These are phyloP conservation scores for Cladochytrium tenue DNA, from an alignment of 371 early-diverging fungal species.

Conservation along the genomic window DNA sequence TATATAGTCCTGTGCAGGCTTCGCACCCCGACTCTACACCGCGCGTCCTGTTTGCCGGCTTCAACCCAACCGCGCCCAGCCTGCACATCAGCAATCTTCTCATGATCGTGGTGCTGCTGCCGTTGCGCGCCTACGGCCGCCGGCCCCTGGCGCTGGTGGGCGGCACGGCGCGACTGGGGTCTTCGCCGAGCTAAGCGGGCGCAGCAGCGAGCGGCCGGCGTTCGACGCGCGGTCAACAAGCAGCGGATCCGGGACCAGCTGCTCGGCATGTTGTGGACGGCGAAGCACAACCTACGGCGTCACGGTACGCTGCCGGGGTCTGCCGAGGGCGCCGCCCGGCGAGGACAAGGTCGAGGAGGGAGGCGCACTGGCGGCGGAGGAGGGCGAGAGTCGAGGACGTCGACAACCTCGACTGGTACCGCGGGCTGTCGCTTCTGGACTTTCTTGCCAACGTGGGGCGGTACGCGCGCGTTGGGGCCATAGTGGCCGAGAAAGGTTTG, in stretches of 20 bases:
- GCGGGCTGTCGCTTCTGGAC: slow-evolving; percentile 71
- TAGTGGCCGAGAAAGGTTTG: slow-evolving; percentile 86
- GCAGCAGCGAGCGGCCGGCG: slow-evolving; percentile 75
- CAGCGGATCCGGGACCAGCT: slow-evolving; percentile 72
- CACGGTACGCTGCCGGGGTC: slow-evolving; percentile 18
- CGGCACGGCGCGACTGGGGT: slow-evolving; percentile 81
- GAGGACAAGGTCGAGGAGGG: background rate
- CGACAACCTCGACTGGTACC: slow-evolving; percentile 85
- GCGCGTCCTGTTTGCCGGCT: slow-evolving; percentile 75
- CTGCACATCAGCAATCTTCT: slow-evolving; percentile 90
- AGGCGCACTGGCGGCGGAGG: background rate
- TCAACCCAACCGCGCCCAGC: slow-evolving; percentile 93
- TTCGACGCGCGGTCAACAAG: slow-evolving; percentile 64
- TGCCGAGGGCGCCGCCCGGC: too few species aligned
- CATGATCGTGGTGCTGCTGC: slow-evolving; percentile 78
- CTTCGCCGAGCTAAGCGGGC: slow-evolving; percentile 92
- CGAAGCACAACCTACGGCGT: slow-evolving; percentile 54
- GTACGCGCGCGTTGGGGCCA: slow-evolving; percentile 75
- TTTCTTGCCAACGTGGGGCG: slow-evolving; percentile 81
- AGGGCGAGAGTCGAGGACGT: slow-evolving; percentile 55
- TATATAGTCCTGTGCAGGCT: too few species aligned
- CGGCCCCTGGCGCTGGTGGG: slow-evolving; percentile 76
- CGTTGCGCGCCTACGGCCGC: slow-evolving; percentile 85
- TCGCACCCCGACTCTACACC: slow-evolving; percentile 6
- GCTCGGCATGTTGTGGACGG: slow-evolving; percentile 69